Conservation (phyloP, 345 rosid genomes). For the Toxicodendron radicans region DNA sequence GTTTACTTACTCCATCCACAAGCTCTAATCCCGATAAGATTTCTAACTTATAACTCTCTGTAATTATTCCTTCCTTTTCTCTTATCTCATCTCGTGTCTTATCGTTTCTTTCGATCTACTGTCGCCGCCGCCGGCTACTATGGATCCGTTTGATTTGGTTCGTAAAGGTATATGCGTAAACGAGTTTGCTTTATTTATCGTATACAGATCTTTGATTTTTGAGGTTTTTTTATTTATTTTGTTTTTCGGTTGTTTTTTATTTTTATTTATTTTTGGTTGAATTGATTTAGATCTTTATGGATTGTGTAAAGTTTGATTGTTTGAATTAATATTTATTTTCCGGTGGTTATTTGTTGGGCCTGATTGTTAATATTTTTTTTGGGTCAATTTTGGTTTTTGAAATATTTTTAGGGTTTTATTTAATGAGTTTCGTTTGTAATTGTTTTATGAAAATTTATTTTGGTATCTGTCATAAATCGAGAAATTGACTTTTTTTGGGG, state of each 20-base stretch:
- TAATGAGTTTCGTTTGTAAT: background rate
- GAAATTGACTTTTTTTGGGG: background rate
- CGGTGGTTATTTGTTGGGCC: background rate
- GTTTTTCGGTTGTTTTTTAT: background rate
- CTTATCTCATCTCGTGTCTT: constrained; percentile 8
- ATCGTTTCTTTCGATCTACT: constrained; percentile 21
- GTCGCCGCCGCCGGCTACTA: constrained; percentile 26
- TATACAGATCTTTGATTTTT: constrained; percentile 13
- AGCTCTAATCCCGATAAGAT: constrained; percentile 23
- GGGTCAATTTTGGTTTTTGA: background rate
- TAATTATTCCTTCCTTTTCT: background rate
- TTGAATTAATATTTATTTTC: background rate
- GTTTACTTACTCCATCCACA: no score
- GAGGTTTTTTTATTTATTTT: background rate
- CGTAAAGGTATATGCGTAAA: constrained; percentile 49
- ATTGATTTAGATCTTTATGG: constrained; percentile 28
- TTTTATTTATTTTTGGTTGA: constrained; percentile 9
- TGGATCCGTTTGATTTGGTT: constrained; percentile 73
- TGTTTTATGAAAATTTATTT: background rate
- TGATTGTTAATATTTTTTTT: background rate
- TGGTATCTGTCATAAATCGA: background rate
- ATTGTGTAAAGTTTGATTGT: constrained; percentile 3
- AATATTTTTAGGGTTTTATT: constrained; percentile 16
- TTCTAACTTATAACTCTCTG: background rate
- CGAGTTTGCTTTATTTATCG: background rate